Conservation (phyloP, 2,329 filamentous ascomycete genomes). For the Fusarium pseudocircinatum region DNA sequence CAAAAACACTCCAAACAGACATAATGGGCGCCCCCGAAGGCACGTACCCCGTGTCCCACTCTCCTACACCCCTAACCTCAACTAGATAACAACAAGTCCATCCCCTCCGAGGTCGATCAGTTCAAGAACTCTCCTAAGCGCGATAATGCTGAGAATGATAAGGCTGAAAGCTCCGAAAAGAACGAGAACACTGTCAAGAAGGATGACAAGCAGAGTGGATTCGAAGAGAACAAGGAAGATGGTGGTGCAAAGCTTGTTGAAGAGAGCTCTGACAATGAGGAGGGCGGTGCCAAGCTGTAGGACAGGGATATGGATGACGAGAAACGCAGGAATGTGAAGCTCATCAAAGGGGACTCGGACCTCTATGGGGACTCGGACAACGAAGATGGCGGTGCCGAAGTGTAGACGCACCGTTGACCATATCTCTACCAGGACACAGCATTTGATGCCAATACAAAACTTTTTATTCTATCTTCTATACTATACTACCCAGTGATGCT, state of each 20-base stretch:
- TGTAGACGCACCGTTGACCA: background rate
- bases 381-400: background rate
- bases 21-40: background rate
- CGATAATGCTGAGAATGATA: background rate
- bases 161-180: background rate
- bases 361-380: background rate
- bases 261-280: background rate
- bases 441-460: constrained; percentile 1
- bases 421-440: background rate
- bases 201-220: background rate
- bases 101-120: background rate
- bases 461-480: constrained; percentile 9
- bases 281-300: constrained; percentile 10
- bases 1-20: background rate
- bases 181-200: background rate
- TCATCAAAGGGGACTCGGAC: background rate
- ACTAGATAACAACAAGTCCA: background rate
- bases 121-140: background rate
- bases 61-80: background rate
- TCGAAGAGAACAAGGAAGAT: background rate
- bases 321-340: background rate
- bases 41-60: fast-evolving
- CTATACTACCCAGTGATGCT: background rate
- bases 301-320: background rate
- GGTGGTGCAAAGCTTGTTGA: background rate